Evolutionary conservation across 2,329 filamentous ascomycete genomes (phyloP), one percentile per base, ranked within the genome.

Genomic region (Fusarium sp.): DNA sequence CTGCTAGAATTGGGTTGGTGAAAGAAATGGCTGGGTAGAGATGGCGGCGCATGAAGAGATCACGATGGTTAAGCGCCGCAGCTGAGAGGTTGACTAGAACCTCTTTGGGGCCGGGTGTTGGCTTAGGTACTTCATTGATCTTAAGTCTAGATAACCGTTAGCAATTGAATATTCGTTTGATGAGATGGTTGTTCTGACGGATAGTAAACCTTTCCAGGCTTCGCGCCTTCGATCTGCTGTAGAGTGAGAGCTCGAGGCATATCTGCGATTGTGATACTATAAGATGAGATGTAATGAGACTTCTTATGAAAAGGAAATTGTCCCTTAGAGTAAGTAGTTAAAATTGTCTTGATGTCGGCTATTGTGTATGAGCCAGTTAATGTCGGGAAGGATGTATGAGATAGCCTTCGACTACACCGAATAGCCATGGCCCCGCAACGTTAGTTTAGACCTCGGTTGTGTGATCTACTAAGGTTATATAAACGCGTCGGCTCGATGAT

Each of bases 1-100:
- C 95, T 64, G 94, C 89, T 27, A 97, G 87, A 43, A 98, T 83
- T 2, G 95, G 93, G 8, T 90, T 85, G 63, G 88, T 86, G 79
- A 97, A 97, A 14, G 92, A 91, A 55, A 93, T 91, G 73, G 88
- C 91, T 0, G 95, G 95, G 83, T 98, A 98, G 42, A 97, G 89
- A 77, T 94, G 91, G 80, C 96, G 94, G 57, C 95, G 92, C 80
- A 97, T 92, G 83, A 98, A 98, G 73, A 97, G 89, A 80, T 98
- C 96, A 74, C 94, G 92, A 83, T 98, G 96, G 84, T 98, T 98
- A 53, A 98, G 89, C 16, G 95, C 92, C 2, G 91, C 92, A 54
- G 94, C 92, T 37, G 88, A 87, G 76, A 98, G 84, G 75, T 88
- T 89, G 67, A 98, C 83, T 9, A 97, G 84, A 71, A 97, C 84